Conservation (phyloP, 1,139 yeast genomes). For the Casaregolazyma suthepensis region DNA sequence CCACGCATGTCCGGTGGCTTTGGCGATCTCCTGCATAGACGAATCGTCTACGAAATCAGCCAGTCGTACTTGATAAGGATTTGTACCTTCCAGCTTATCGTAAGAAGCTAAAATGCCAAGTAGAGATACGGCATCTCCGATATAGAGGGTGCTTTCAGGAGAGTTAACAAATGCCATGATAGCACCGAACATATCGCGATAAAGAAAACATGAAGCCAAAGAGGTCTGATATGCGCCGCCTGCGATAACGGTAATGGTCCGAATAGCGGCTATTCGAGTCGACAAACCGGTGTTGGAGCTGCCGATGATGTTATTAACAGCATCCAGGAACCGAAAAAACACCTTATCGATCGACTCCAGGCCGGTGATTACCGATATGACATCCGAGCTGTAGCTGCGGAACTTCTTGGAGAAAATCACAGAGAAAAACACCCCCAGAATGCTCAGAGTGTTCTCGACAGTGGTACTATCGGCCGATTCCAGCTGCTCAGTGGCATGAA, state of each 20-base stretch:
- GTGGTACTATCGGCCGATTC: constrained; percentile 17
- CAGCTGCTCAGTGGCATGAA: constrained; percentile 25
- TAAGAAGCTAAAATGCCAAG: constrained; percentile 35
- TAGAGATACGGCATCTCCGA: constrained; percentile 33
- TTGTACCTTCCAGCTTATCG: constrained; percentile 33
- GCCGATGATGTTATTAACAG: constrained; percentile 22
- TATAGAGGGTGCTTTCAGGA: constrained; percentile 19
- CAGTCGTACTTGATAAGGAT: constrained; percentile 35
- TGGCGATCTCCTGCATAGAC: constrained; percentile 31
- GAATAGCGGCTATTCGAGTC: constrained; percentile 29
- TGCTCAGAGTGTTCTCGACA: constrained; percentile 24
- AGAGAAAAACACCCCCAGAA: constrained; percentile 28
- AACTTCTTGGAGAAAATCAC: constrained; percentile 28
- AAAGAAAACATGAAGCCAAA: constrained; percentile 31
- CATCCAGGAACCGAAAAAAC: constrained; percentile 28
- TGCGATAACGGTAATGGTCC: constrained; percentile 30
- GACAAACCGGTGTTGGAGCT: constrained; percentile 16
- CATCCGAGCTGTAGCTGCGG: constrained; percentile 29
- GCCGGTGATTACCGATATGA: constrained; percentile 33
- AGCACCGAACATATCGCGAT: constrained; percentile 35
- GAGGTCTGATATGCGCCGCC: constrained; percentile 32
- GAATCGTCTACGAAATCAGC: constrained; percentile 36
- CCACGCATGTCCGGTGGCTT: constrained; percentile 28
- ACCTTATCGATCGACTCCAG: constrained; percentile 30
- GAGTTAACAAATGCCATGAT: constrained; percentile 30